phyloP scores from a whole-genome alignment of 75 land plant species.

The Pseudotsuga menziesii region DNA sequence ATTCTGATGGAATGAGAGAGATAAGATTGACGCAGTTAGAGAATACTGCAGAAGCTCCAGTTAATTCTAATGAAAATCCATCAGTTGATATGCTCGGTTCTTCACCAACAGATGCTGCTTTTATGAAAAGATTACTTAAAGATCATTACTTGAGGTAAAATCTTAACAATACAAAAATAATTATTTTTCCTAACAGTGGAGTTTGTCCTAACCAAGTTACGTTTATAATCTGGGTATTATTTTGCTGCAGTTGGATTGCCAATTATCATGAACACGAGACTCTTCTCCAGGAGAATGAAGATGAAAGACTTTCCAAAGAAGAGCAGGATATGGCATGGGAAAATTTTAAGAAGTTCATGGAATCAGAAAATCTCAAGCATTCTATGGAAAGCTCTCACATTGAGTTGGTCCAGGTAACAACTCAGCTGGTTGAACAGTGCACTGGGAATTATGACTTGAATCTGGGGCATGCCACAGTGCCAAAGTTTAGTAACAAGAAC shows the following conservation, averaged over 20 bases:
- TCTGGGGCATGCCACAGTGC: neutral
- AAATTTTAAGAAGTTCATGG: slow-evolving; percentile 37
- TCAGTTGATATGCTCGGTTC: slow-evolving; percentile 1
- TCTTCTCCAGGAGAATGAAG: slow-evolving; percentile 89
- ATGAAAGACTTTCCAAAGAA: slow-evolving; percentile 89
- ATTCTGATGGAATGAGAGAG: slow-evolving; percentile 15
- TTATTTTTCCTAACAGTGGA: too few species aligned
- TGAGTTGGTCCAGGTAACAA: slow-evolving; percentile 9
- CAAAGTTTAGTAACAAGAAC: neutral
- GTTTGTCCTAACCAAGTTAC: neutral
- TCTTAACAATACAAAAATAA: too few species aligned
- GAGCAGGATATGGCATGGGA: slow-evolving; percentile 93
- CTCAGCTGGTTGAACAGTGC: neutral
- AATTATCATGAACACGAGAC: slow-evolving; percentile 96
- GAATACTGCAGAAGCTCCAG: neutral
- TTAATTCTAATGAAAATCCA: neutral
- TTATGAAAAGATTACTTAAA: slow-evolving; percentile 8
- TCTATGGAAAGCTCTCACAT: neutral
- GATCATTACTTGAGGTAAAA: neutral
- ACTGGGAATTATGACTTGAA: neutral
- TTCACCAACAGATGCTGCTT: neutral
- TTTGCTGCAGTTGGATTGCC: slow-evolving; percentile 74
- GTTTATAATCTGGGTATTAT: neutral
- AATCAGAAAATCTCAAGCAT: slow-evolving; percentile 48
- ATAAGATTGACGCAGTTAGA: neutral